Base-by-base conservation (phyloP, 2,329 filamentous ascomycete genomes). In the Penicillium fuscoglaucum region DNA sequence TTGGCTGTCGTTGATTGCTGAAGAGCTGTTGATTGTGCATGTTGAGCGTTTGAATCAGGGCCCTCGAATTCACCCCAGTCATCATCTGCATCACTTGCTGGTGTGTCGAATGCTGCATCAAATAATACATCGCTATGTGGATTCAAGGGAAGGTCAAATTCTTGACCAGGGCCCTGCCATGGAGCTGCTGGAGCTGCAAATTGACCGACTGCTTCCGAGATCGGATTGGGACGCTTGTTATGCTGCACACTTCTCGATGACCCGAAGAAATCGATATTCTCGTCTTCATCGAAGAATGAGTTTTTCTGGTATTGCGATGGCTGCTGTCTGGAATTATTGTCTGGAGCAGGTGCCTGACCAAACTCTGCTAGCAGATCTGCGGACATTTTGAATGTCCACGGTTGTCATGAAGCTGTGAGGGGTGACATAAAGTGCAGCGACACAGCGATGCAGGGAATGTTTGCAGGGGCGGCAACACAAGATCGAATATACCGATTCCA, bases 61-160 rank as follows among this genome's bases (percentile, higher is more conserved):
- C 68, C 64, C 59, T 78, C 76, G 55, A 80, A 80, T 44, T 79
- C 77, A n/a, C 78, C 78, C 77, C 78, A 80, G 10, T 76, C 76
- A 48, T 79, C 78, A 35, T 76, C 74, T 10, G 63, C 65, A 33
- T 72, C 67, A 43, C 65, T 64, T 13, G 65, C 62, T 31, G 59
- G 57, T 39, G 50, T 52, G 46, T 76, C 74, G 8, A 69, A 61
- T 33, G 71, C 62, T 37, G 83, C 87, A 72, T 90, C 87, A 69
- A 90, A 90, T 3, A 90, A 76, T 4, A 90, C 82, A 62, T 85
- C 83, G 2, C 64, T 68, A 15, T 68, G 66, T 47, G 62, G 52
- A 63, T 71, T 55, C 54, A 66, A 40, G 50, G 67, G 64, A 53
- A 69, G 44, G 37, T 62, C 51, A 54, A 66, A 58, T 47, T 49